phyloP scores from a whole-genome alignment of 176 grass and related monocot genomes.

The Pharus latifolius region DNA sequence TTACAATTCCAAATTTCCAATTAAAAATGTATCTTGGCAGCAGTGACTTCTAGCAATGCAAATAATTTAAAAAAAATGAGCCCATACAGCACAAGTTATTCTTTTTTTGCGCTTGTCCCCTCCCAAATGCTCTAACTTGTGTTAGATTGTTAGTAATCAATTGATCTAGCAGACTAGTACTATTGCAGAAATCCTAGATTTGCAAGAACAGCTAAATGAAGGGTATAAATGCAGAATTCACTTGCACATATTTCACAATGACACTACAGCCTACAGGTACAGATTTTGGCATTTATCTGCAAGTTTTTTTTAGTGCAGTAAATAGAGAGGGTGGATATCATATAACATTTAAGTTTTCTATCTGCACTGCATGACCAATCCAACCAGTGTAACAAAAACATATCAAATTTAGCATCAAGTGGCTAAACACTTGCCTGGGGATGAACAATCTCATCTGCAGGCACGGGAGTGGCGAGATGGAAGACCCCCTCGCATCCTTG shows the following conservation, averaged over 20 bases:
- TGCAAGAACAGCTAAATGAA: neutral
- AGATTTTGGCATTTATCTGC: no score
- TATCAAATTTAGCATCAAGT: neutral
- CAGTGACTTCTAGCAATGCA: neutral
- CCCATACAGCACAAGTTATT: neutral
- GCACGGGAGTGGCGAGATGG: conserved; percentile 53
- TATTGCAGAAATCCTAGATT: neutral
- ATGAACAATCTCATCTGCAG: conserved; percentile 34
- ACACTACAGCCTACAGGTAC: no score
- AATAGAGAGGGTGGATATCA: no score
- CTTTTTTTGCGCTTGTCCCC: neutral
- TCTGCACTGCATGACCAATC: no score
- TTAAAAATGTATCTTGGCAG: neutral
- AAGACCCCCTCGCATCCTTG: conserved; percentile 49
- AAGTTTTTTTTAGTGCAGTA: no score
- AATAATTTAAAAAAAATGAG: neutral
- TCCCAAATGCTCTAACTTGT: neutral
- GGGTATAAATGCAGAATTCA: neutral
- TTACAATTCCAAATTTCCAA: neutral
- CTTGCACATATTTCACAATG: no score
- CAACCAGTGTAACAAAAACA: neutral
- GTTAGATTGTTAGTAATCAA: neutral
- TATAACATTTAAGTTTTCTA: no score
- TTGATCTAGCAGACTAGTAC: neutral
- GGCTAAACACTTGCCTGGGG: conserved; percentile 26